Evolutionary conservation across 2,329 filamentous ascomycete genomes (phyloP).

Genomic region (Cladosporium colombiae): DNA sequence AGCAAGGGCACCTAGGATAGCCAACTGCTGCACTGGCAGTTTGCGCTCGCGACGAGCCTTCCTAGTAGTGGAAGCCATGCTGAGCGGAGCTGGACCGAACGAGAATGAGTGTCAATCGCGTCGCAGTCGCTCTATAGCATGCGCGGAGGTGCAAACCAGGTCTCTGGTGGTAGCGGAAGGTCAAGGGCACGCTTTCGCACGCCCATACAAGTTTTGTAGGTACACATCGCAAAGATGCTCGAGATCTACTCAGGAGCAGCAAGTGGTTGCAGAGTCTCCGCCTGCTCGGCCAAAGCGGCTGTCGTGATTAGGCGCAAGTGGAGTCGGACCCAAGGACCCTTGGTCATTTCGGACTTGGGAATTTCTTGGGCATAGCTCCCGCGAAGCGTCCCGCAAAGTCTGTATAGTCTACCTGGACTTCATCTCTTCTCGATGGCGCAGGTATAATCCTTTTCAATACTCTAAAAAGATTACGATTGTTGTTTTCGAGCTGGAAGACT

Average conservation of each 20-base stretch:
- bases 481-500: neutral
- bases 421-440: conserved; percentile 7
- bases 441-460: neutral
- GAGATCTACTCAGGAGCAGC: neutral
- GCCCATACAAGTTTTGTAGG: neutral
- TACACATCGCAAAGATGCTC: neutral
- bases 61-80: conserved; percentile 23
- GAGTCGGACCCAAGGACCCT: neutral
- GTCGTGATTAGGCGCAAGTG: conserved; percentile 10
- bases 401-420: conserved; percentile 14
- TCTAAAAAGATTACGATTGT: neutral
- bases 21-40: conserved; percentile 74
- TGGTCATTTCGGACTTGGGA: neutral
- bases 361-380: conserved; percentile 13
- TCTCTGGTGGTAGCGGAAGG: neutral
- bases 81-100: neutral
- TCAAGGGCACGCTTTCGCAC: neutral
- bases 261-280: neutral
- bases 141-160: neutral
- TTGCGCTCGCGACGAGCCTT: conserved; percentile 44
- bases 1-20: conserved; percentile 68
- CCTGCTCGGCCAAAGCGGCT: neutral
- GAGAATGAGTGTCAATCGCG: neutral
- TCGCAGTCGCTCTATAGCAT: neutral
- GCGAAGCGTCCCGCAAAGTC: conserved; percentile 8